Evolutionary conservation across 2,329 filamentous ascomycete genomes (phyloP).

Genomic region (Hortaea sp.): DNA sequence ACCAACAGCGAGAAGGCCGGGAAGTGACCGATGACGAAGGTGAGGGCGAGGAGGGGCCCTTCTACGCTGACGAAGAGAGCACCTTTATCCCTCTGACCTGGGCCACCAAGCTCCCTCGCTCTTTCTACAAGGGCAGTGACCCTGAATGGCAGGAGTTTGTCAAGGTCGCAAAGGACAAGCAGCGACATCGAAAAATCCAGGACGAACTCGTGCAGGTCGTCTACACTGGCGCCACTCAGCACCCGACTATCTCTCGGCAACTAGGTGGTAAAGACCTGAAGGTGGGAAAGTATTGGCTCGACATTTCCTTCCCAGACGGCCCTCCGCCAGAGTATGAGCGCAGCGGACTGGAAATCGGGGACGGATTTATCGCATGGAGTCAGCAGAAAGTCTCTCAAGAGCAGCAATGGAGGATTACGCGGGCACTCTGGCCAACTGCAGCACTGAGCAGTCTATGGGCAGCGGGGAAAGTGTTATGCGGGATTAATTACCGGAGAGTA

Average conservation of each 20-base stretch:
- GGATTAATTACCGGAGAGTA: slow-evolving; percentile 26
- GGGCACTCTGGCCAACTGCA: slow-evolving; percentile 29
- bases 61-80: slow-evolving; percentile 25
- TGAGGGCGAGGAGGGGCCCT: slow-evolving; percentile 23
- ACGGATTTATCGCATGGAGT: slow-evolving; percentile 31
- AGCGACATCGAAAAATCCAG: slow-evolving; percentile 31
- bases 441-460: slow-evolving; percentile 26
- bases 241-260: slow-evolving; percentile 20
- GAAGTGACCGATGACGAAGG: slow-evolving; percentile 6
- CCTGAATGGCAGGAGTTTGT: slow-evolving; percentile 45
- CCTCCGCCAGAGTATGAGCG: slow-evolving; percentile 40
- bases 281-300: slow-evolving; percentile 37
- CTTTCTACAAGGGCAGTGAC: slow-evolving; percentile 41
- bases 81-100: slow-evolving; percentile 42
- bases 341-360: slow-evolving; percentile 33
- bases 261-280: slow-evolving; percentile 30
- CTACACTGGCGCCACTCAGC: slow-evolving; percentile 20
- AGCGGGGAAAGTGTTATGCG: slow-evolving; percentile 23
- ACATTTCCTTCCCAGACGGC: slow-evolving; percentile 38
- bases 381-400: slow-evolving; percentile 29
- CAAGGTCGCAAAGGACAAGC: slow-evolving; percentile 33
- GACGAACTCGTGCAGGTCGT: slow-evolving; percentile 30
- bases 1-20: slow-evolving; percentile 13
- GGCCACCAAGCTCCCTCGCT: slow-evolving; percentile 30
- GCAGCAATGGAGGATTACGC: slow-evolving; percentile 30